Percentiles rank a stretch among this genome's conserved stretches.
Conservation (phyloP, 2,329 filamentous ascomycete genomes). For the Didymosphaeria variabile region DNA sequence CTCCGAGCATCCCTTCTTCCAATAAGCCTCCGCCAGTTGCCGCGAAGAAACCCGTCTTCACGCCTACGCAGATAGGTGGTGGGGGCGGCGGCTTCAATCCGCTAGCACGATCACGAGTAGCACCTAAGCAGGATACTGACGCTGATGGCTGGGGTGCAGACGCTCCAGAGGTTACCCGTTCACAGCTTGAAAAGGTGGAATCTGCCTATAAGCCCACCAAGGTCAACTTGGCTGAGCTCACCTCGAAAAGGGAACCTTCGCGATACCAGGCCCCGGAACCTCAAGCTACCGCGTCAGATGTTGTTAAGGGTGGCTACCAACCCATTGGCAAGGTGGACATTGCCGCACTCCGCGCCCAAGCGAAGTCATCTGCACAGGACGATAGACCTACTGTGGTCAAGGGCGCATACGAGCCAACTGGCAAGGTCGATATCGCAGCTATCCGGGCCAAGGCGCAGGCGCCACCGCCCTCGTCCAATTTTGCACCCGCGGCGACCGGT, state of each 20-base stretch:
- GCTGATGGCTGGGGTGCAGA: slow-evolving; percentile 94
- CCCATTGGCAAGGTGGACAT: slow-evolving; percentile 98
- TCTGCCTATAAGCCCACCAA: slow-evolving; percentile 95
- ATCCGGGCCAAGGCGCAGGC: slow-evolving; percentile 83
- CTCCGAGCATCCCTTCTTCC: slow-evolving; percentile 63
- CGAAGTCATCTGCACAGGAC: slow-evolving; percentile 70
- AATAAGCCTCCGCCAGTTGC: slow-evolving; percentile 73
- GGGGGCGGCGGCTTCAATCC: slow-evolving; percentile 71
- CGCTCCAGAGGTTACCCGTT: slow-evolving; percentile 88
- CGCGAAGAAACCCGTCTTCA: slow-evolving; percentile 91
- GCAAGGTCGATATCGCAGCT: slow-evolving; percentile 96
- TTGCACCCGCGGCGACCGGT: slow-evolving; percentile 57
- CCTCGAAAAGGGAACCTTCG: slow-evolving; percentile 75
- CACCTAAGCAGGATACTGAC: slow-evolving; percentile 69
- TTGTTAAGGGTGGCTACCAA: slow-evolving; percentile 88
- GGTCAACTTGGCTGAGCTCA: slow-evolving; percentile 89
- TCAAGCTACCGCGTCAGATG: slow-evolving; percentile 62
- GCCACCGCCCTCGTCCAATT: slow-evolving; percentile 41
- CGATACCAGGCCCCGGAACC: slow-evolving; percentile 63
- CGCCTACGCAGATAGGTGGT: slow-evolving; percentile 72
- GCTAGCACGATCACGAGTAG: slow-evolving; percentile 69
- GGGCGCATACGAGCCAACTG: slow-evolving; percentile 91
- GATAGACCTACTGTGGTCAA: slow-evolving; percentile 87
- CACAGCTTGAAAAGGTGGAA: slow-evolving; percentile 88
- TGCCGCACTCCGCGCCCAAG: slow-evolving; percentile 80